A percentile compares a stretch with the other conserved stretches of the same genome.
Evolutionary conservation across 352 stramenopile genomes (phyloP).

Genomic region (Phytophthora macrochlamydospora): DNA sequence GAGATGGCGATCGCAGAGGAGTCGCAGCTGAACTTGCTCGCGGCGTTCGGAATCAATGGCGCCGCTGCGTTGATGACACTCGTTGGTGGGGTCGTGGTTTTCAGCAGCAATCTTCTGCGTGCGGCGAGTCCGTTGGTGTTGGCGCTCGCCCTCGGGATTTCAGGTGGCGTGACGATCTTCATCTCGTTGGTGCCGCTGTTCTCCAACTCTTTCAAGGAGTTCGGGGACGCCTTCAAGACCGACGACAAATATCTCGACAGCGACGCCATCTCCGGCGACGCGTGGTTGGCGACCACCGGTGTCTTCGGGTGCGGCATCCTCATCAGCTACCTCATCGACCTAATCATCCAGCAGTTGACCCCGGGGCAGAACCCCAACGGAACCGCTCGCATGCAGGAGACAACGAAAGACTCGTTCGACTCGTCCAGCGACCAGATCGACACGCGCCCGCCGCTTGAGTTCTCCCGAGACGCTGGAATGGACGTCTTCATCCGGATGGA

Average conservation of each 20-base stretch:
- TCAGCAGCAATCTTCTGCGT: slow-evolving; percentile 51
- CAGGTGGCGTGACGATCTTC: slow-evolving; percentile 69
- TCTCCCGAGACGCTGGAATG: slow-evolving; percentile 29
- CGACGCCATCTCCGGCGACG: slow-evolving; percentile 32
- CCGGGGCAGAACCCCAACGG: slow-evolving; percentile 39
- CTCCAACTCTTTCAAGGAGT: slow-evolving; percentile 33
- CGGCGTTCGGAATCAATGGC: slow-evolving; percentile 42
- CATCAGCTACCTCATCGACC: slow-evolving; percentile 51
- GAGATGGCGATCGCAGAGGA: slow-evolving; percentile 26
- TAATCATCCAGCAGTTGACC: slow-evolving; percentile 45
- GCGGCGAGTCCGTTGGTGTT: slow-evolving; percentile 51
- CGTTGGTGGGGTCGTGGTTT: slow-evolving; percentile 62
- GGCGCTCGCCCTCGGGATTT: slow-evolving; percentile 53
- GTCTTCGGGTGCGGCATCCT: slow-evolving; percentile 86
- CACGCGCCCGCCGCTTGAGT: slow-evolving; percentile 29
- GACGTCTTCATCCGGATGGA: slow-evolving; percentile 45
- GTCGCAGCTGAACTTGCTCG: slow-evolving; percentile 1
- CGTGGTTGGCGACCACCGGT: slow-evolving; percentile 77
- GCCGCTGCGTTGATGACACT: slow-evolving; percentile 49
- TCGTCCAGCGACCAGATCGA: slow-evolving; percentile 25
- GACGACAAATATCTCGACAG: slow-evolving; percentile 17
- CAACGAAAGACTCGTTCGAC: slow-evolving; percentile 27
- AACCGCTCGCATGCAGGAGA: slow-evolving; percentile 30
- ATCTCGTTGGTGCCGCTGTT: slow-evolving; percentile 72
- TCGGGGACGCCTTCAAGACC: slow-evolving; percentile 37